Evolutionary conservation across 2,329 filamentous ascomycete species (phyloP).

Genomic region (Phialophora tarda): DNA sequence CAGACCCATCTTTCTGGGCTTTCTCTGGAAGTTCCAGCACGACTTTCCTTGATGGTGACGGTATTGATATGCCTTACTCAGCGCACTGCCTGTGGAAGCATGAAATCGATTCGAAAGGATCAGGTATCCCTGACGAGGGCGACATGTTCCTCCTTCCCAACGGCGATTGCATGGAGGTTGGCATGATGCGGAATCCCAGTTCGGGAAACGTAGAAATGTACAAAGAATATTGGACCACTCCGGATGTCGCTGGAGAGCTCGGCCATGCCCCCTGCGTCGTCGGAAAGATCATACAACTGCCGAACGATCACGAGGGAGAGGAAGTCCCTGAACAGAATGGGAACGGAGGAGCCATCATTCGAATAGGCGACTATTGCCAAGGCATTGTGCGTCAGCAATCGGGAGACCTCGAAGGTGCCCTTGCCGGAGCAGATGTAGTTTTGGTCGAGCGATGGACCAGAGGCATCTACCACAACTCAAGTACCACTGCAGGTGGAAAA

Average conservation of each 20-base stretch:
- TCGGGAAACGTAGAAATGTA: slow-evolving; percentile 35
- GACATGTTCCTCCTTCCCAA: slow-evolving; percentile 39
- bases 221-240: slow-evolving; percentile 39
- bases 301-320: not conserved
- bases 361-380: slow-evolving; percentile 36
- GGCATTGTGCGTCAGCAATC: slow-evolving; percentile 28
- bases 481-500: not conserved
- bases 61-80: slow-evolving; percentile 31
- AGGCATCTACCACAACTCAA: not conserved
- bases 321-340: not conserved
- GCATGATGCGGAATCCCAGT: slow-evolving; percentile 36
- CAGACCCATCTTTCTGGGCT: slow-evolving; percentile 37
- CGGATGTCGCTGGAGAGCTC: slow-evolving; percentile 51
- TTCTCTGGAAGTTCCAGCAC: slow-evolving; percentile 33
- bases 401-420: slow-evolving; percentile 1
- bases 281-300: slow-evolving; percentile 22
- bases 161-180: slow-evolving; percentile 39
- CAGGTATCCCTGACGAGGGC: slow-evolving; percentile 37
- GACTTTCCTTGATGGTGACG: slow-evolving; percentile 26
- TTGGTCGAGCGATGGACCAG: slow-evolving; percentile 33
- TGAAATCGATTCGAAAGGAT: slow-evolving; percentile 36
- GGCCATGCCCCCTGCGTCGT: slow-evolving; percentile 41
- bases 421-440: slow-evolving; percentile 1
- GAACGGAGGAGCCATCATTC: slow-evolving; percentile 29
- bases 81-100: slow-evolving; percentile 37